Conservation (phyloP, 2,329 filamentous ascomycete species). For the Botrytis cinerea region DNA sequence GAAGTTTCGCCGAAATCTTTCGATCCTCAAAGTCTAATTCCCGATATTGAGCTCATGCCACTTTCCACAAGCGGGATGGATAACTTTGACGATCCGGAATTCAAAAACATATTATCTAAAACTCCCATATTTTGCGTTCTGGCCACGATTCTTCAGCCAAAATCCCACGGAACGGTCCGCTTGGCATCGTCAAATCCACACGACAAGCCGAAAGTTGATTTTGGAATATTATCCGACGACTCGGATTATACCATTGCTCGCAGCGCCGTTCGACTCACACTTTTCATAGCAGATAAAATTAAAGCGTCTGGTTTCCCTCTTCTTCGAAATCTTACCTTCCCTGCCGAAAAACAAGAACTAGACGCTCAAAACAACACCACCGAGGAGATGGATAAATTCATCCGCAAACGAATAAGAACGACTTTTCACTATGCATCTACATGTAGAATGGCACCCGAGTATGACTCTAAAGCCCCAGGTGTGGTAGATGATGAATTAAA, state of each 20-base stretch:
- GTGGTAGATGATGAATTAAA: conserved; percentile 35
- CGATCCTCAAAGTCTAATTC: neutral
- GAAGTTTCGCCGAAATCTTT: neutral
- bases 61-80: conserved; percentile 22
- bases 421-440: conserved; percentile 1
- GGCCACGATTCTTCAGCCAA: conserved; percentile 17
- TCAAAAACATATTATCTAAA: conserved; percentile 18
- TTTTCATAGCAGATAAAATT: conserved; percentile 23
- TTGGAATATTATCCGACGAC: conserved; percentile 24
- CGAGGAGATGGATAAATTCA: conserved; percentile 14
- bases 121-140: conserved; percentile 20
- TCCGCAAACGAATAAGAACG: neutral
- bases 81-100: conserved; percentile 18
- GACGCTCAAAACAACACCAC: neutral
- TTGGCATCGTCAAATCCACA: conserved; percentile 22
- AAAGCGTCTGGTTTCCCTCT: conserved; percentile 15
- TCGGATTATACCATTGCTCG: conserved; percentile 17
- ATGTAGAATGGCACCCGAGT: conserved; percentile 3
- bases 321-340: conserved; percentile 31
- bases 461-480: conserved; percentile 39
- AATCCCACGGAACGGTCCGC: conserved; percentile 24
- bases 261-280: conserved; percentile 19
- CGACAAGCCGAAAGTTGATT: conserved; percentile 25
- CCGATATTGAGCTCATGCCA: conserved; percentile 26
- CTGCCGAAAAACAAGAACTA: neutral